A percentile compares a stretch with the other conserved stretches of the same genome.
Conservation (phyloP, 169 alveolate genomes). For the Eimeria falciformis region DNA sequence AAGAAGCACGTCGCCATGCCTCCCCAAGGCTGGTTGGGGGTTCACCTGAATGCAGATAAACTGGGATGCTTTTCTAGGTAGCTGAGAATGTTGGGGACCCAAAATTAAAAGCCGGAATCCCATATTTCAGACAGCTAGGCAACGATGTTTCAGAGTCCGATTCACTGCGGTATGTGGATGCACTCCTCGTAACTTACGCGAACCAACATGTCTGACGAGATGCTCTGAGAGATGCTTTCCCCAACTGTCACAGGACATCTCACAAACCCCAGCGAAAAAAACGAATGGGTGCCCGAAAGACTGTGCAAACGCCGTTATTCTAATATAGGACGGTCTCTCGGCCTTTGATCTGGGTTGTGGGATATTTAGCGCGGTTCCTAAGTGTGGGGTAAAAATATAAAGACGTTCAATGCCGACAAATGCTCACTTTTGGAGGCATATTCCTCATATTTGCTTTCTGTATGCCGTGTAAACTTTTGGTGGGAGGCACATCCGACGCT, state of each 20-base stretch:
- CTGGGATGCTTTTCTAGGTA: too few species aligned
- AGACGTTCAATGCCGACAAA: too few species aligned
- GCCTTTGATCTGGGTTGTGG: too few species aligned
- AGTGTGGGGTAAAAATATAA: too few species aligned
- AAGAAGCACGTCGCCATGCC: slow-evolving; percentile 15
- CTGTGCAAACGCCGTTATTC: too few species aligned
- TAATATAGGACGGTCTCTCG: too few species aligned
- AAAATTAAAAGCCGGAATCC: too few species aligned
- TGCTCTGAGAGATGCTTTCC: slow-evolving; percentile 41
- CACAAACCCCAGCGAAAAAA: background rate
- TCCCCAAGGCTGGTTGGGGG: slow-evolving; percentile 54
- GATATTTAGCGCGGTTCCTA: too few species aligned
- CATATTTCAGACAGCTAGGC: slow-evolving; percentile 28
- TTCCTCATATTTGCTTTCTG: slow-evolving; percentile 59
- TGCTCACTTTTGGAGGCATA: slow-evolving; percentile 58
- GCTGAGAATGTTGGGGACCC: too few species aligned
- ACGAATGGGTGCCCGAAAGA: background rate
- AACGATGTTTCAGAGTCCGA: background rate
- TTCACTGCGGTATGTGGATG: too few species aligned
- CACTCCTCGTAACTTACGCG: too few species aligned
- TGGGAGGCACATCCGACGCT: slow-evolving; percentile 60
- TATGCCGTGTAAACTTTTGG: slow-evolving; percentile 52
- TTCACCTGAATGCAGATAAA: slow-evolving; percentile 52
- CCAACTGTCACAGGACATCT: background rate
- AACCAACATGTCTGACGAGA: slow-evolving; percentile 46